A percentile compares a stretch with the other conserved stretches of the same genome.
These are phyloP conservation scores for Trametes pubescens DNA, from an alignment of 1,284 basidiomycete genomes.

Conservation along the genomic window DNA sequence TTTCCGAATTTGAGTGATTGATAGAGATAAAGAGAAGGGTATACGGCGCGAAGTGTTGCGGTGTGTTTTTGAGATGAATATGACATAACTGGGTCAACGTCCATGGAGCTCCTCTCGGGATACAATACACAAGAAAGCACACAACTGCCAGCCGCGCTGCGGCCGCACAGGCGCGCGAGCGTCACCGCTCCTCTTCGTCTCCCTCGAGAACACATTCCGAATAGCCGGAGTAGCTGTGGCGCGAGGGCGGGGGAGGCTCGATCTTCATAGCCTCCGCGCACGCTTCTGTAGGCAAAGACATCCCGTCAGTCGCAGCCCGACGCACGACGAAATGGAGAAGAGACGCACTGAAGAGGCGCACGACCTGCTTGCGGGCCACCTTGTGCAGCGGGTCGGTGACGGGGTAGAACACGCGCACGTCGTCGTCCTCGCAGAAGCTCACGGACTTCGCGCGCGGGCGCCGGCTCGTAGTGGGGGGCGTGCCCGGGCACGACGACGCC, in stretches of 20 bases:
- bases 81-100: neutral
- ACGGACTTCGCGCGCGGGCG: constrained; percentile 23
- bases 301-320: neutral
- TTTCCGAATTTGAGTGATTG: neutral
- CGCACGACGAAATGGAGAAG: neutral
- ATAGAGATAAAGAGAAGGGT: neutral
- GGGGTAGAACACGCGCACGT: constrained; percentile 22
- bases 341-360: constrained; percentile 25
- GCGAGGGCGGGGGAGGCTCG: constrained; percentile 4
- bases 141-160: neutral
- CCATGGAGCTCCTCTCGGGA: constrained; percentile 1
- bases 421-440: constrained; percentile 25
- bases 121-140: neutral
- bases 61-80: neutral
- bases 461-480: neutral
- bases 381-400: constrained; percentile 13
- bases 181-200: neutral
- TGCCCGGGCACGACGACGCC: neutral
- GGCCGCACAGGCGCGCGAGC: neutral
- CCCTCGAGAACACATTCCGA: neutral
- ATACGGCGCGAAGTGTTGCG: neutral
- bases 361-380: constrained; percentile 20
- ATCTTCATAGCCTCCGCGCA: constrained; percentile 26
- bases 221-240: neutral
- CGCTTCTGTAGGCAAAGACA: constrained; percentile 7